phyloP scores from a whole-genome alignment of 306 rosid species.

The Prunus campanulata region DNA sequence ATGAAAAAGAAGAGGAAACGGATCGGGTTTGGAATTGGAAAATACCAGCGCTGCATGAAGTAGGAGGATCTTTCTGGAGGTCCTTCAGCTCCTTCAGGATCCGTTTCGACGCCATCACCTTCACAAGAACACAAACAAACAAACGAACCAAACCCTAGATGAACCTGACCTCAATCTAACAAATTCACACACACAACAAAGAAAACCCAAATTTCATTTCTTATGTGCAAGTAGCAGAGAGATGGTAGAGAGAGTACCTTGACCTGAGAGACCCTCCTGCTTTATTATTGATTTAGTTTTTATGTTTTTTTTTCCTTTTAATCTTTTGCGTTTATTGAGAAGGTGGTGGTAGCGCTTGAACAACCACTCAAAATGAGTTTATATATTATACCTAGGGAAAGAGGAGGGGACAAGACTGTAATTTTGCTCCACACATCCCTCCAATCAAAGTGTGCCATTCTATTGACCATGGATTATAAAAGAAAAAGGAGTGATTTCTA shows the following conservation, averaged over 20 bases:
- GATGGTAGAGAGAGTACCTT: not conserved
- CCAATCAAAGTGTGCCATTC: not conserved
- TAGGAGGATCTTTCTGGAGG: constrained; percentile 78
- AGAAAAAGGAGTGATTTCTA: no score
- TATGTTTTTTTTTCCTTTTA: not conserved
- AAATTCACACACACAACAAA: not conserved
- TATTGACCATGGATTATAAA: no score
- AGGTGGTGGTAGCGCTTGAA: not conserved
- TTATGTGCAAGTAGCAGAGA: not conserved
- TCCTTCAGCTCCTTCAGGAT: constrained; percentile 67
- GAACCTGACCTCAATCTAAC: not conserved
- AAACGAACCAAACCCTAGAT: constrained; percentile 15
- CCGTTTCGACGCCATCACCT: constrained; percentile 67
- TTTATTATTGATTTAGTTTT: not conserved
- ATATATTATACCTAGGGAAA: not conserved
- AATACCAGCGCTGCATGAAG: constrained; percentile 74
- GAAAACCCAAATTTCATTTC: not conserved
- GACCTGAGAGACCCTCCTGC: constrained; percentile 10
- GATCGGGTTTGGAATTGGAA: not conserved
- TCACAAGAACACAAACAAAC: not conserved
- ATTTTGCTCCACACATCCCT: not conserved
- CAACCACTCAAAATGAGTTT: not conserved
- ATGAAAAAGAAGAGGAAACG: not conserved
- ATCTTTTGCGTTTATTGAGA: not conserved
- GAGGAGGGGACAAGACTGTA: not conserved